Base-by-base conservation (phyloP, 805 yeast genomes). In the Saturnispora quitensis region DNA sequence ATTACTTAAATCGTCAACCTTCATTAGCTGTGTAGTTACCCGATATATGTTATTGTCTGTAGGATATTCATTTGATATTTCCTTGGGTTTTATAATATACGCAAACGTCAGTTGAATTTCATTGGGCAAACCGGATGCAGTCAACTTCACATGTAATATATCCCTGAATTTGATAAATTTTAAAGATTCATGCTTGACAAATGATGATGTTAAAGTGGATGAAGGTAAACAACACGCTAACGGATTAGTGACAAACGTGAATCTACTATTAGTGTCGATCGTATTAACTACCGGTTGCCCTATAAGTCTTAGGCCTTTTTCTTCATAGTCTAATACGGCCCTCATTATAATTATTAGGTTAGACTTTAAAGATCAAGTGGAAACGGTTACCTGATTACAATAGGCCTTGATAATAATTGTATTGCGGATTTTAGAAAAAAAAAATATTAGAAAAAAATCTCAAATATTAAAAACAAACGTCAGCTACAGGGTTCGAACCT, bases 71-170 rank as follows among this genome's bases (percentile, higher is more conserved):
- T 24, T 24, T 10, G 46, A 15, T 52, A 46, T 12, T 36, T 33
- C 20, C 38, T 40, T 25, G 42, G 52, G 43, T 27, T 50, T 43
- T 31, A 17, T n/a, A 7, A 18, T 25, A 17, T 44, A 35, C 10
- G 56, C 58, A 45, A 56, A 62, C 1, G 63, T 59, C 8, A 64
- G 38, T 47, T 61, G 65, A 17, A 62, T 42, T 40, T 62, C 64
- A 38, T 58, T 50, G 4, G 43, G 45, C 8, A 50, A 49, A 2
- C 54, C 51, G 4, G 54, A 44, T 25, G 35, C 53, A 5, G 54
- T 53, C 10, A 51, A 43, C 15, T 65, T 63, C 3, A 56, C 65
- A 65, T 66, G 60, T 8, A 66, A 42, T 20, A 66, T 59, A 51
- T 61, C 54, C 34, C 53, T 53, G 48, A 57, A 63, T 2, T 63